Percentiles rank a stretch among this genome's conserved stretches.
Conservation (phyloP, 2,329 filamentous ascomycete genomes). For the Fusarium brevicatenulatum region DNA sequence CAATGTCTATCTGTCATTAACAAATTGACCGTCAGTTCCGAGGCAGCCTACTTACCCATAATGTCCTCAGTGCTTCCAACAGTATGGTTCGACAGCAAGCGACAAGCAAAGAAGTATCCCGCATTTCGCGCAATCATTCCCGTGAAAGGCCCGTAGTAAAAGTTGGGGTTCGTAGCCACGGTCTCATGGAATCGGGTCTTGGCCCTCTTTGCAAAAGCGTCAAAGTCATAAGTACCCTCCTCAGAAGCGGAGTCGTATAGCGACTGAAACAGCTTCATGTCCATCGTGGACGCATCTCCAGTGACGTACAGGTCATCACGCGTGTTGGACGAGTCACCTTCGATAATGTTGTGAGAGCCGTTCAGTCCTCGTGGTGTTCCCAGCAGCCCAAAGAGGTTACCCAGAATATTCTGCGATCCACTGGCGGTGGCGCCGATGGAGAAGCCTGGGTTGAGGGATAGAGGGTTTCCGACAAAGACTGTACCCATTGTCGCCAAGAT, state of each 20-base stretch:
- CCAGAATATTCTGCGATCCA: conserved; percentile 6
- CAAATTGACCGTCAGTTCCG: accelerated
- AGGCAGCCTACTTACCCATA: background rate
- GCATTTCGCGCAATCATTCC: conserved; percentile 24
- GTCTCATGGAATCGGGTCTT: conserved; percentile 6
- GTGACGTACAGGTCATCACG: conserved; percentile 16
- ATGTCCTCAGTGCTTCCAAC: background rate
- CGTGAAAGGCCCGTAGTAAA: conserved; percentile 22
- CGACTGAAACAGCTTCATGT: conserved; percentile 1
- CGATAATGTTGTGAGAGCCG: conserved; percentile 21
- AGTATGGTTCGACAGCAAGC: conserved; percentile 19
- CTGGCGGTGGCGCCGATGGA: conserved; percentile 3
- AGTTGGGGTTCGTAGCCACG: conserved; percentile 13
- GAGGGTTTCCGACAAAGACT: conserved; percentile 22
- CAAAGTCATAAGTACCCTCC: conserved; percentile 19
- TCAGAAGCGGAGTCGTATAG: conserved; percentile 14
- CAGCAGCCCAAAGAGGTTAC: conserved; percentile 6
- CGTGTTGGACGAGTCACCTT: conserved; percentile 20
- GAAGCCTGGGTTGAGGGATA: conserved; percentile 14
- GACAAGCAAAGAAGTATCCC: conserved; percentile 8
- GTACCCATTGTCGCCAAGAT: conserved; percentile 12
- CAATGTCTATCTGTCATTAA: background rate
- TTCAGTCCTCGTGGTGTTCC: conserved; percentile 16
- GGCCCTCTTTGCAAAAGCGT: background rate
- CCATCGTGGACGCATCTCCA: conserved; percentile 17